Conservation (phyloP, 2,329 filamentous ascomycete genomes). For the Lasiodiplodia hormozganensis region DNA sequence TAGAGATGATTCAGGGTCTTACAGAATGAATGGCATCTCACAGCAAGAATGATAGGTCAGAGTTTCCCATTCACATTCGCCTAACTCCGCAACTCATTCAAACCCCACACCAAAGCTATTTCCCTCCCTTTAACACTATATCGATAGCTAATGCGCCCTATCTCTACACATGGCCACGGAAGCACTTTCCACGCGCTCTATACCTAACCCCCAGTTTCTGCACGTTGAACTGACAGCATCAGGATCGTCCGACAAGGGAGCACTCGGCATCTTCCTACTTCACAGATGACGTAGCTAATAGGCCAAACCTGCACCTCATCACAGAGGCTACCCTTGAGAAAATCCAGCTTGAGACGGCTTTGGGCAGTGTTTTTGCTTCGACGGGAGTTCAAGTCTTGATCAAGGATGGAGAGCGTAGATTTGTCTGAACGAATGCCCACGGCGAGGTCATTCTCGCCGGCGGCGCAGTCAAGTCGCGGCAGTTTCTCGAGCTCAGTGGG, state of each 20-base stretch:
- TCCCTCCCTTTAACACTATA: too few species aligned
- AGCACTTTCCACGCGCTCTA: too few species aligned
- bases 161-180: too few species aligned
- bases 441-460: conserved; percentile 33
- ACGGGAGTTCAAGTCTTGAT: conserved; percentile 18
- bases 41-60: too few species aligned
- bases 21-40: too few species aligned
- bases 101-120: too few species aligned
- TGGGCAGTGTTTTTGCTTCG: conserved; percentile 2
- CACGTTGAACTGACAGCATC: too few species aligned
- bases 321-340: conserved; percentile 25
- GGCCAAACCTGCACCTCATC: conserved; percentile 29
- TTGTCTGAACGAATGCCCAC: conserved; percentile 34
- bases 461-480: conserved; percentile 31
- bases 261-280: conserved; percentile 32
- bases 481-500: conserved; percentile 33
- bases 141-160: too few species aligned
- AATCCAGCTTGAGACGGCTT: conserved; percentile 27
- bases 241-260: background rate
- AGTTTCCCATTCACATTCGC: too few species aligned
- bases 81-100: too few species aligned
- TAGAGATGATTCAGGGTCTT: too few species aligned
- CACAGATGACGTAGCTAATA: conserved; percentile 1
- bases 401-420: conserved; percentile 21
- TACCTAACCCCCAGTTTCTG: too few species aligned